Evolutionary conservation across 148 eudicot species (phyloP).

Genomic region (Persicaria tinctoria): DNA sequence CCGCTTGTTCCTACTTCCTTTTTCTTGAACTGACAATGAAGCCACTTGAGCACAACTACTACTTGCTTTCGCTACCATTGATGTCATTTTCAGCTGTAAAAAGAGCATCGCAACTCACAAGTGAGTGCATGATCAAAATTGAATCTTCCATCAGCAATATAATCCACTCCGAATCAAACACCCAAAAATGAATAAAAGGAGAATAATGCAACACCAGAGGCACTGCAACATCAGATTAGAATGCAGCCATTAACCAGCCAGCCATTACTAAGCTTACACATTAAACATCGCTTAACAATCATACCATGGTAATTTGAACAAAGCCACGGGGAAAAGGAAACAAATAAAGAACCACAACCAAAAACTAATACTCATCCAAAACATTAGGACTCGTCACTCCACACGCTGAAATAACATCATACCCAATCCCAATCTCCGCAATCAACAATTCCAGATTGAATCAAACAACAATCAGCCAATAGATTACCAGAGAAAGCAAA

Average conservation of each 20-base stretch:
- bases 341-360: neutral
- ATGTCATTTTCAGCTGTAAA: constrained; percentile 59
- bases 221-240: neutral
- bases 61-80: constrained; percentile 66
- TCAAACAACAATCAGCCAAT: neutral
- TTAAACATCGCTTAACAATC: neutral
- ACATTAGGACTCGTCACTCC: neutral
- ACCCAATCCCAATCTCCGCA: neutral
- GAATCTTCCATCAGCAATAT: neutral
- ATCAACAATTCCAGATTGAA: neutral
- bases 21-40: constrained; percentile 37
- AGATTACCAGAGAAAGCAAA: neutral
- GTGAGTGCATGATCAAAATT: neutral
- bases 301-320: neutral
- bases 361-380: neutral
- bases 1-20: constrained; percentile 63
- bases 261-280: neutral
- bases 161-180: neutral
- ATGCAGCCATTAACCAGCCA: neutral
- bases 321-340: neutral
- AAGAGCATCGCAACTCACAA: neutral
- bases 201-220: neutral
- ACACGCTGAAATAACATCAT: neutral
- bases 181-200: neutral
- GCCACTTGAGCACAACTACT: constrained; percentile 34